phyloP scores from a whole-genome alignment of 1,284 basidiomycete genomes.

The Thelephora terrestris region DNA sequence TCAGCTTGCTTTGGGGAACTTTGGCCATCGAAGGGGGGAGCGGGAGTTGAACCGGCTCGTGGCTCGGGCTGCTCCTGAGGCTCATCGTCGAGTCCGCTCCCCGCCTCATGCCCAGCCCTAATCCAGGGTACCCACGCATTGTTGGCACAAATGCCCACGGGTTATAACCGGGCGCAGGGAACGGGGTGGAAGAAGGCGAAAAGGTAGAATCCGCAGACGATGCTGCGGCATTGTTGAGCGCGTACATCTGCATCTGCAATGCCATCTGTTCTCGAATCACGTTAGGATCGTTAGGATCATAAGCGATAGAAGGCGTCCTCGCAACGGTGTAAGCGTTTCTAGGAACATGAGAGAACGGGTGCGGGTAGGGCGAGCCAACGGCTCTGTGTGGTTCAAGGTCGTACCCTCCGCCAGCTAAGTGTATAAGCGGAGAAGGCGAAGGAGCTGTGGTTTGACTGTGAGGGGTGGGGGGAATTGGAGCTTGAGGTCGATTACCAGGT shows the following conservation, averaged over 20 bases:
- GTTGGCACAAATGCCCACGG: slow-evolving; percentile 56
- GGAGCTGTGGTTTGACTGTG: slow-evolving; percentile 63
- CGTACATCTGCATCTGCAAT: slow-evolving; percentile 66
- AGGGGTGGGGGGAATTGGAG: slow-evolving; percentile 67
- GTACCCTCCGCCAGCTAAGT: slow-evolving; percentile 27
- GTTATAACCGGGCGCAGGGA: slow-evolving; percentile 46
- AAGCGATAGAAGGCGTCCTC: slow-evolving; percentile 33
- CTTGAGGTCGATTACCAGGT: slow-evolving; percentile 43
- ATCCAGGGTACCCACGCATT: slow-evolving; percentile 29
- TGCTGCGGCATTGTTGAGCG: slow-evolving; percentile 54
- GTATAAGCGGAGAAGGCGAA: slow-evolving; percentile 48
- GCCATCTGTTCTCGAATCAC: slow-evolving; percentile 57
- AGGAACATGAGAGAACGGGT: slow-evolving; percentile 62
- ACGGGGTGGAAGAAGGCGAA: slow-evolving; percentile 62
- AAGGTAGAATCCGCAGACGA: slow-evolving; percentile 56
- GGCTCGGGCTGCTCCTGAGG: slow-evolving; percentile 64
- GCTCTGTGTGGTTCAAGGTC: slow-evolving; percentile 30
- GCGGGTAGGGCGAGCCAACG: slow-evolving; percentile 65
- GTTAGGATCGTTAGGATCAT: slow-evolving; percentile 39
- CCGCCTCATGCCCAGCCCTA: slow-evolving; percentile 21
- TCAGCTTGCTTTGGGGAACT: slow-evolving; percentile 22
- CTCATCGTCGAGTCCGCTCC: slow-evolving; percentile 37
- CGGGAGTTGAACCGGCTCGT: slow-evolving; percentile 54
- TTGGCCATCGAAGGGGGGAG: slow-evolving; percentile 23
- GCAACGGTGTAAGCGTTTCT: slow-evolving; percentile 33